Conservation (phyloP, 768 basidiomycete genomes). For the Boletus tomentosulus region DNA sequence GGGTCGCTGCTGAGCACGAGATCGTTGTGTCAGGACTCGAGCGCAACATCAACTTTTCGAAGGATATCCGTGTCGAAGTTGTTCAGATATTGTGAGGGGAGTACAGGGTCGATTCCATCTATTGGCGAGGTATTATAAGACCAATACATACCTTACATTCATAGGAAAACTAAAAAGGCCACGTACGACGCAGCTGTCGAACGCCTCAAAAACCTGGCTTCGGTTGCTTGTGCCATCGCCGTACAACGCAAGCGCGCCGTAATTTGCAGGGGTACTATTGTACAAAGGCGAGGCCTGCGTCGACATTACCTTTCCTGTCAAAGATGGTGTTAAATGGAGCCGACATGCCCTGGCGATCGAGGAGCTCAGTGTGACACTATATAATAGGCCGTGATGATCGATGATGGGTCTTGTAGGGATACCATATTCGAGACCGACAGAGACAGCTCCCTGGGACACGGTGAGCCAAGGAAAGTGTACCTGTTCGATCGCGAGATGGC, state of each 20-base stretch:
- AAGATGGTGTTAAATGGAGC: constrained; percentile 81
- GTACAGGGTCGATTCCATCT: too few species aligned
- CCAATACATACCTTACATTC: too few species aligned
- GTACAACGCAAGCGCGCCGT: constrained; percentile 84
- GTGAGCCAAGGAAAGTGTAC: constrained; percentile 32
- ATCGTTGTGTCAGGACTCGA: too few species aligned
- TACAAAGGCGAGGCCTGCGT: constrained; percentile 91
- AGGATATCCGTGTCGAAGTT: too few species aligned
- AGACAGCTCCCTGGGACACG: constrained; percentile 78
- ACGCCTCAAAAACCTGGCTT: constrained; percentile 97
- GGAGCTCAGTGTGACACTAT: constrained; percentile 84
- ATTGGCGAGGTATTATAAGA: too few species aligned
- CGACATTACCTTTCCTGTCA: constrained; percentile 98
- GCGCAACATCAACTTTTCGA: too few species aligned
- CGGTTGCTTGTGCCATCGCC: constrained; percentile 98
- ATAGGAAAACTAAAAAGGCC: too few species aligned
- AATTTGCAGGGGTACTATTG: constrained; percentile 74
- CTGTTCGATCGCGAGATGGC: constrained; percentile 97
- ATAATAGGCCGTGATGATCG: constrained; percentile 94
- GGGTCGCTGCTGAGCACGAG: too few species aligned
- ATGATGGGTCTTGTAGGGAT: constrained; percentile 69
- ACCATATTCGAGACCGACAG: constrained; percentile 88
- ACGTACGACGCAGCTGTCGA: constrained; percentile 72
- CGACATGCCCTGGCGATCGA: constrained; percentile 69
- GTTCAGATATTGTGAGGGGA: too few species aligned